Conservation (phyloP, 2,329 filamentous ascomycete species). For the Colletotrichum sansevieriae region DNA sequence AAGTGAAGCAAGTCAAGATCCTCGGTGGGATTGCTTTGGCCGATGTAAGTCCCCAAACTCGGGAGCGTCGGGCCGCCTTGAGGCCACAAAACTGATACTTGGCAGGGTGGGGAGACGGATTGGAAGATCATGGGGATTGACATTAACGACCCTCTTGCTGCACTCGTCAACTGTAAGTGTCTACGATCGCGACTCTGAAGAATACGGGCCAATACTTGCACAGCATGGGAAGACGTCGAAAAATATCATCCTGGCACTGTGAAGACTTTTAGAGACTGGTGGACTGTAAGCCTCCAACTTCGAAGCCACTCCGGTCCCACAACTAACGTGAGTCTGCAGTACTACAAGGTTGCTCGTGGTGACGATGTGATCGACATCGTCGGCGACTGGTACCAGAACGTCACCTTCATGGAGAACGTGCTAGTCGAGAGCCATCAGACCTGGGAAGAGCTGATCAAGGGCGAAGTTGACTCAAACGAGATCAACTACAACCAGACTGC, state of each 20-base stretch:
- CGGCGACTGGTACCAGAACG: slow-evolving; percentile 53
- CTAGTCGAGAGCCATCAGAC: slow-evolving; percentile 54
- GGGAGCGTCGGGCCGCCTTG: fast-evolving
- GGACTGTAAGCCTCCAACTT: slow-evolving; percentile 47
- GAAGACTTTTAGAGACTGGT: slow-evolving; percentile 55
- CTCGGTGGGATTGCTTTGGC: slow-evolving; percentile 56
- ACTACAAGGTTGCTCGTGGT: slow-evolving; percentile 57
- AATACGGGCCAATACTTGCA: fast-evolving
- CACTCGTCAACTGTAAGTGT: slow-evolving; percentile 50
- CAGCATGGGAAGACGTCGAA: slow-evolving; percentile 54
- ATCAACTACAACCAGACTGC: slow-evolving; percentile 59
- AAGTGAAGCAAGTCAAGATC: slow-evolving; percentile 58
- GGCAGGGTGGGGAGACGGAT: slow-evolving; percentile 51
- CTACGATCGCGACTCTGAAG: fast-evolving
- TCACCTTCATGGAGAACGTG: slow-evolving; percentile 48
- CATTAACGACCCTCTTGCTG: slow-evolving; percentile 54
- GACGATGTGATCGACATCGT: slow-evolving; percentile 53
- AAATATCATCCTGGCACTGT: slow-evolving; percentile 54
- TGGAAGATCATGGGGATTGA: slow-evolving; percentile 58
- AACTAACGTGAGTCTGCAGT: slow-evolving; percentile 43
- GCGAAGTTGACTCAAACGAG: slow-evolving; percentile 51
- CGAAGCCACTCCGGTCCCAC: not conserved
- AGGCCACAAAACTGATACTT: not conserved
- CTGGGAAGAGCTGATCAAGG: slow-evolving; percentile 56
- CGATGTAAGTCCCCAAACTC: slow-evolving; percentile 48